phyloP scores from a whole-genome alignment of 257 asterid genomes.

The Sherardia arvensis region DNA sequence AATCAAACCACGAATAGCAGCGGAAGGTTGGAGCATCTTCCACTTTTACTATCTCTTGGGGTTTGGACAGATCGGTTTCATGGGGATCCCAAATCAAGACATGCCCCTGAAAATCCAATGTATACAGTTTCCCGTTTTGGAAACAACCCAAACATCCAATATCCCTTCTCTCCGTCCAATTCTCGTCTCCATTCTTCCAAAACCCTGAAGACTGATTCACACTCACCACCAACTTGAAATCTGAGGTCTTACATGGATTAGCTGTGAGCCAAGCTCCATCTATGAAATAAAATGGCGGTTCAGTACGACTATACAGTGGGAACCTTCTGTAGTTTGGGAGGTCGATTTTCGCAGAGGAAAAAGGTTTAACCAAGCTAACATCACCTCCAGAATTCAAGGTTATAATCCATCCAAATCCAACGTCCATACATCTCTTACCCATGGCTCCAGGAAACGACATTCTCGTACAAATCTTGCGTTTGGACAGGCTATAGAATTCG shows the following conservation, averaged over 20 bases:
- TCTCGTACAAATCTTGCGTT: too few relatives aligned
- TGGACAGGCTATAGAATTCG: neutral
- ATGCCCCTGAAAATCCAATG: too few relatives aligned
- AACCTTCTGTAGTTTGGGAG: neutral
- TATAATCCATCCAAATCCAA: neutral
- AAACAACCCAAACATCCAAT: neutral
- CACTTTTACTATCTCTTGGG: neutral
- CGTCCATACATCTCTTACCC: neutral
- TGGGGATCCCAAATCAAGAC: neutral
- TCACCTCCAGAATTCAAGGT: neutral
- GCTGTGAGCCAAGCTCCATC: neutral
- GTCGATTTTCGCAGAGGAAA: too few relatives aligned
- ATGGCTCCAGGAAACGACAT: neutral
- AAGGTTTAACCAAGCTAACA: neutral
- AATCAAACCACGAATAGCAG: too few relatives aligned
- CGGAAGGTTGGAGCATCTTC: neutral
- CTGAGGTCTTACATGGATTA: neutral
- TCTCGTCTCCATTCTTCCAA: neutral
- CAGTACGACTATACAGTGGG: neutral
- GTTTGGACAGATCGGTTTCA: neutral
- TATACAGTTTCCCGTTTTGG: too few relatives aligned
- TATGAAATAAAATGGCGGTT: too few relatives aligned
- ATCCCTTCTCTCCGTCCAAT: neutral
- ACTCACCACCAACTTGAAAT: neutral
- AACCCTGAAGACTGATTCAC: neutral